Conservation (phyloP, 2,329 filamentous ascomycete species). For the Rutstroemia sp. region DNA sequence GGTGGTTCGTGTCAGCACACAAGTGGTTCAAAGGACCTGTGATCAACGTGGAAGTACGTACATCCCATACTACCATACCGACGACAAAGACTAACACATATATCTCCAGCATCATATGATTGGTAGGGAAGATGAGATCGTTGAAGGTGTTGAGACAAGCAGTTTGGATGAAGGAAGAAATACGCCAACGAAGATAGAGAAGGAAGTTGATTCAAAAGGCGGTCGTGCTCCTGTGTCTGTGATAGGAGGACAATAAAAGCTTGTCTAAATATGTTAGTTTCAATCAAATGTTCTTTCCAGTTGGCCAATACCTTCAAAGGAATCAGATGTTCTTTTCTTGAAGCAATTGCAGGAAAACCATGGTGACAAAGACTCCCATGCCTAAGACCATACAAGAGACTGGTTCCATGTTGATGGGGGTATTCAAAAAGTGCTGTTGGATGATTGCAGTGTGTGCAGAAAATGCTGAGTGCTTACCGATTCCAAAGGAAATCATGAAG, state of each 20-base stretch:
- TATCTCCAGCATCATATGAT: constrained; percentile 25
- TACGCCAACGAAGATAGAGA: constrained; percentile 3
- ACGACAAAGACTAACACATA: constrained; percentile 11
- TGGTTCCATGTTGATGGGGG: constrained; percentile 1
- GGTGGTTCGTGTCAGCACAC: constrained; percentile 53
- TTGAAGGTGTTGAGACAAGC: constrained; percentile 19
- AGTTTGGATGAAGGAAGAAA: constrained; percentile 15
- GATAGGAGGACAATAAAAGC: neutral
- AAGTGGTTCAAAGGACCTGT: constrained; percentile 62
- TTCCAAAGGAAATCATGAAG: neutral
- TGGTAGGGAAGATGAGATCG: constrained; percentile 20
- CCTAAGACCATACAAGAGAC: constrained; percentile 9
- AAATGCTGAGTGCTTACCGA: neutral
- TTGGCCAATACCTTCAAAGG: neutral
- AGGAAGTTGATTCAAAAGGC: constrained; percentile 12
- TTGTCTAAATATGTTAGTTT: neutral
- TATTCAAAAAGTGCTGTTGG: neutral
- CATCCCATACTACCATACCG: constrained; percentile 2
- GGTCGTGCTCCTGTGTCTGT: neutral
- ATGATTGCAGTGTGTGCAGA: neutral
- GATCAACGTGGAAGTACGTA: constrained; percentile 46
- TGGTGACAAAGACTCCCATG: constrained; percentile 7
- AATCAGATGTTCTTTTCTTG: constrained; percentile 7
- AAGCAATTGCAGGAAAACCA: constrained; percentile 7
- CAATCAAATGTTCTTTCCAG: neutral